A percentile compares a stretch with the other conserved stretches of the same genome.
phyloP scores from a whole-genome alignment of 352 stramenopile genomes.

The Phytophthora quininea region DNA sequence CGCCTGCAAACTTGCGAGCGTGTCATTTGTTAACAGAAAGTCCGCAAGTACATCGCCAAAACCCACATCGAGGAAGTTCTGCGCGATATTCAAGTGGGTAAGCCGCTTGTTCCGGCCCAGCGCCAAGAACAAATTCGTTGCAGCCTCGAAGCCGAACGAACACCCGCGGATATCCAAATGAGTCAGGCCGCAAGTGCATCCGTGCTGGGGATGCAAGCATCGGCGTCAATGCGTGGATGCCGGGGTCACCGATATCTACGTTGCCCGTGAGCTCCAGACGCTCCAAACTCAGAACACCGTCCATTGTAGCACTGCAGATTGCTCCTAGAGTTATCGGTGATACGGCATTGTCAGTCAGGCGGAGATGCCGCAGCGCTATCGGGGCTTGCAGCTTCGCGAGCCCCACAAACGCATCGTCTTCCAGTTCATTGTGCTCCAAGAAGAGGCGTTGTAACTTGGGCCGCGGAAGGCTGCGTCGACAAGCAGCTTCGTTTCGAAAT shows the following conservation, averaged over 20 bases:
- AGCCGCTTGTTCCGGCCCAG: conserved; percentile 59
- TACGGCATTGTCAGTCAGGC: conserved; percentile 70
- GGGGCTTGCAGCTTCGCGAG: conserved; percentile 26
- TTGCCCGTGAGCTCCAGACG: conserved; percentile 73
- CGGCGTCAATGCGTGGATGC: conserved; percentile 64
- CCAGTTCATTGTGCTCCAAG: conserved; percentile 81
- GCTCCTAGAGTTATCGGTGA: conserved; percentile 47
- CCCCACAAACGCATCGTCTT: conserved; percentile 63
- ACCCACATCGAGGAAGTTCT: conserved; percentile 74
- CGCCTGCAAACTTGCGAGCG: conserved; percentile 51
- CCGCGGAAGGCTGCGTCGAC: conserved; percentile 45
- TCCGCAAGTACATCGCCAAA: conserved; percentile 75
- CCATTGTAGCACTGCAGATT: conserved; percentile 53
- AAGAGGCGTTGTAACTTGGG: conserved; percentile 52
- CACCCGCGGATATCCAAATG: conserved; percentile 76
- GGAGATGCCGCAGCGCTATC: conserved; percentile 47
- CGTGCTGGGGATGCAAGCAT: conserved; percentile 53
- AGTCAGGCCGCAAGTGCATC: conserved; percentile 36
- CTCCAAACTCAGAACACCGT: conserved; percentile 56
- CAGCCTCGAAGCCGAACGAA: conserved; percentile 70
- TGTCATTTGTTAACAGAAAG: conserved; percentile 64
- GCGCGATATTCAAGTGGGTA: conserved; percentile 64
- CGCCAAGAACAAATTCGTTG: conserved; percentile 57
- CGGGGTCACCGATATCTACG: conserved; percentile 61
- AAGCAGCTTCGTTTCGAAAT: conserved; percentile 63